phyloP scores from a whole-genome alignment of 306 rosid genomes.

The Ceratonia siliqua region DNA sequence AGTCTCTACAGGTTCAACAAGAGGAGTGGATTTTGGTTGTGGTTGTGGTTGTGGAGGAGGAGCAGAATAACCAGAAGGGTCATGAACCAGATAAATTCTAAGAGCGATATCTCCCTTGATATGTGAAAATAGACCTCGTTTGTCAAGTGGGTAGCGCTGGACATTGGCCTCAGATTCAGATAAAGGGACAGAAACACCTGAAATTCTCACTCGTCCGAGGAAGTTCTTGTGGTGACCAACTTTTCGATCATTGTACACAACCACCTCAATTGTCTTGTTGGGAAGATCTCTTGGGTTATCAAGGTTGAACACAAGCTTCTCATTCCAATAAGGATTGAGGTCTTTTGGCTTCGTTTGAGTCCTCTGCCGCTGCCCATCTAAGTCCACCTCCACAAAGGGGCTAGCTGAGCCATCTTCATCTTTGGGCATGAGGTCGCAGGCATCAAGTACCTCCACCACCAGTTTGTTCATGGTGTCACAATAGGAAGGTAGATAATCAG shows the following conservation, averaged over 20 bases:
- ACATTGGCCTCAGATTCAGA: conserved; percentile 60
- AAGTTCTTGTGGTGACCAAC: conserved; percentile 49
- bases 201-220: conserved; percentile 79
- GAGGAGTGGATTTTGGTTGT: conserved; percentile 14
- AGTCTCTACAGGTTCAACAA: conserved; percentile 26
- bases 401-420: conserved; percentile 78
- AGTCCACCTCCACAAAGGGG: conserved; percentile 71
- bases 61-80: conserved; percentile 23
- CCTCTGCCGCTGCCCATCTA: conserved; percentile 57
- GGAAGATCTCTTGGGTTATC: conserved; percentile 48
- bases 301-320: conserved; percentile 65
- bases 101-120: conserved; percentile 82
- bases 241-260: conserved; percentile 52
- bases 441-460: conserved; percentile 73
- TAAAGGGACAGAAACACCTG: conserved; percentile 60
- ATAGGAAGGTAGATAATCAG: not conserved
- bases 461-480: conserved; percentile 56
- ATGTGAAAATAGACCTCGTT: conserved; percentile 62
- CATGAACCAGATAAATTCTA: conserved; percentile 47
- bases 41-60: not conserved
- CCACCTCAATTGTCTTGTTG: conserved; percentile 58
- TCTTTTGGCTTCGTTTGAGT: conserved; percentile 69
- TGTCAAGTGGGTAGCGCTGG: conserved; percentile 86
- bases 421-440: conserved; percentile 75
- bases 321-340: conserved; percentile 76